Evolutionary conservation across 176 grass and related monocot genomes (phyloP).

Genomic region (Ananas comosus): DNA sequence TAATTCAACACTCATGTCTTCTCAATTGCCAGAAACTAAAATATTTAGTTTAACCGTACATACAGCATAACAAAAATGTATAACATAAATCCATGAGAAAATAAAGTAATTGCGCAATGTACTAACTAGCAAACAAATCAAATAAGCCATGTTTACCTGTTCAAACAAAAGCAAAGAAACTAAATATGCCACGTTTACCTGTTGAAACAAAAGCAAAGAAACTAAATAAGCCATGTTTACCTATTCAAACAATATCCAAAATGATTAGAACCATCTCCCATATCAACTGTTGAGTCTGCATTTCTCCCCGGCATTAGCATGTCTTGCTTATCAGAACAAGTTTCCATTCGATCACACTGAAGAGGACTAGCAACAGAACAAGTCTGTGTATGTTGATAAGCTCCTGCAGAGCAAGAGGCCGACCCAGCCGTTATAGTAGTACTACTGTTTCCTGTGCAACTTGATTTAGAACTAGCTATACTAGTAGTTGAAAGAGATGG

Average conservation of each 20-base stretch:
- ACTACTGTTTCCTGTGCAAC: constrained; percentile 40
- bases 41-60: background rate
- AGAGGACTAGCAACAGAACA: constrained; percentile 7
- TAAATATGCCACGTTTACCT: no score
- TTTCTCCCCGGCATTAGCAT: constrained; percentile 15
- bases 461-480: constrained; percentile 51
- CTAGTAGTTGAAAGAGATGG: constrained; percentile 47
- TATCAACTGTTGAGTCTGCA: constrained; percentile 24
- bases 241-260: constrained; percentile 73
- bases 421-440: constrained; percentile 34
- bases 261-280: constrained; percentile 29
- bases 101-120: background rate
- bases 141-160: constrained; percentile 6
- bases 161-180: no score
- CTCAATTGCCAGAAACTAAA: background rate
- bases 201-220: constrained; percentile 46
- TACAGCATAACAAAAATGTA: background rate
- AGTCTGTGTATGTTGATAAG: constrained; percentile 4
- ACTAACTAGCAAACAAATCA: constrained; percentile 1
- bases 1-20: no score
- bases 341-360: constrained; percentile 11
- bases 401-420: constrained; percentile 12
- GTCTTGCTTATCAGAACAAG: constrained; percentile 34
- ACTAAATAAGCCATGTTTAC: constrained; percentile 23
- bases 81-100: background rate